Conservation (phyloP, 805 yeast species). For the Lachancea fermentati region DNA sequence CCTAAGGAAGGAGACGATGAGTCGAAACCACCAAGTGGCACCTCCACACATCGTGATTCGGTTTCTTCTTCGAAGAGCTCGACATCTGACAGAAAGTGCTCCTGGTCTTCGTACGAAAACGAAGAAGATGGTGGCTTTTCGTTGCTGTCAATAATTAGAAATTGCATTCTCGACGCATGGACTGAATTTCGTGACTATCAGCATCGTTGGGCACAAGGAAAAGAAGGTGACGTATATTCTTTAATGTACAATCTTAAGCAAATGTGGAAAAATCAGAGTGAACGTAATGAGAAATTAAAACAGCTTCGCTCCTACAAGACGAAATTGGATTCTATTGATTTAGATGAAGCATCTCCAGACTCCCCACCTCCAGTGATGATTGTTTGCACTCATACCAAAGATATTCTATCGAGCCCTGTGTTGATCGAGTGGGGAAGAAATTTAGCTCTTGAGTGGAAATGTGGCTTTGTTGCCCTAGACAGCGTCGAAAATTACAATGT, state of each 20-base stretch:
- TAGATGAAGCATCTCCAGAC: conserved; percentile 35
- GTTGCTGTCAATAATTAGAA: conserved; percentile 41
- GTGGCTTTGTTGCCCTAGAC: conserved; percentile 62
- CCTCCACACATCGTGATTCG: conserved; percentile 10
- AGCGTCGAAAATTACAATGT: conserved; percentile 44
- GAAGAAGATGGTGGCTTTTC: conserved; percentile 26
- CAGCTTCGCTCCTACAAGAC: conserved; percentile 29
- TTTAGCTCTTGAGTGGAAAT: conserved; percentile 55
- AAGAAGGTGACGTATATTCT: conserved; percentile 63
- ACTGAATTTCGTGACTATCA: conserved; percentile 53
- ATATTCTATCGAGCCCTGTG: conserved; percentile 54
- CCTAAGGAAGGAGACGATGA: not conserved
- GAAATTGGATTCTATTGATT: conserved; percentile 29
- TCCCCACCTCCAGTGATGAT: conserved; percentile 62
- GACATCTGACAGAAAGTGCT: conserved; percentile 7
- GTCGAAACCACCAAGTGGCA: not conserved
- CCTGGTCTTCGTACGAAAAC: conserved; percentile 12
- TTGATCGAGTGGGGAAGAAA: conserved; percentile 52
- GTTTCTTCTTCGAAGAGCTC: conserved; percentile 11
- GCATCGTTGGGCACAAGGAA: conserved; percentile 53
- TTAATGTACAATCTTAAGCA: conserved; percentile 51
- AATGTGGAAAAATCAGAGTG: conserved; percentile 45
- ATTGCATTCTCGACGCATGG: conserved; percentile 69
- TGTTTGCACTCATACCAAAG: conserved; percentile 57
- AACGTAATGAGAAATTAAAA: conserved; percentile 28